Percentiles rank a stretch among this genome's conserved stretches.
These are phyloP conservation scores for Xerocomellus chrysenteron DNA, from an alignment of 768 basidiomycete genomes.

Conservation along the genomic window DNA sequence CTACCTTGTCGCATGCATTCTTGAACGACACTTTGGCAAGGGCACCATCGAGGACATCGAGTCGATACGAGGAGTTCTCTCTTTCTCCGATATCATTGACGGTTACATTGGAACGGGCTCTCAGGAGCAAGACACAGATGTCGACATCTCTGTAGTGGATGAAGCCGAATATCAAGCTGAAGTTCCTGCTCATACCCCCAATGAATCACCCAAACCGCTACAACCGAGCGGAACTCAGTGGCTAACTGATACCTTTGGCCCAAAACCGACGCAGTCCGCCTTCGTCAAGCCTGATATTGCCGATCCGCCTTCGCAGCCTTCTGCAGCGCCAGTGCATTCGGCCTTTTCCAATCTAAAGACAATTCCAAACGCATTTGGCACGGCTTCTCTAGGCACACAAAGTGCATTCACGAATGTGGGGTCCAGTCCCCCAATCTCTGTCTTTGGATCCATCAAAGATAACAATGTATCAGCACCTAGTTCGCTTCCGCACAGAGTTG, in stretches of 20 bases:
- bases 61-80: conserved; percentile 54
- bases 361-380: conserved; percentile 36
- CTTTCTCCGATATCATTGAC: conserved; percentile 67
- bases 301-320: conserved; percentile 13
- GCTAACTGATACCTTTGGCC: conserved; percentile 33
- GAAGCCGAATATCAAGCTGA: conserved; percentile 21
- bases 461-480: background rate
- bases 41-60: conserved; percentile 80
- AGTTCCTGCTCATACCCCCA: background rate
- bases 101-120: conserved; percentile 41
- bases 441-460: conserved; percentile 8
- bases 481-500: background rate
- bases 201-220: conserved; percentile 9
- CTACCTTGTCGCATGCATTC: conserved; percentile 85
- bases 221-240: conserved; percentile 34
- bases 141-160: conserved; percentile 24
- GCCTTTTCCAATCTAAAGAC: conserved; percentile 38
- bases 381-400: conserved; percentile 17
- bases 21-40: conserved; percentile 82
- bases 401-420: conserved; percentile 3
- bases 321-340: conserved; percentile 16
- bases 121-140: conserved; percentile 26
- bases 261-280: conserved; percentile 25
- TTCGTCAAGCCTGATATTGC: conserved; percentile 16
- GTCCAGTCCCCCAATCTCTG: background rate